phyloP scores from a whole-genome alignment of 345 rosid genomes.

The Hibiscus trionum region DNA sequence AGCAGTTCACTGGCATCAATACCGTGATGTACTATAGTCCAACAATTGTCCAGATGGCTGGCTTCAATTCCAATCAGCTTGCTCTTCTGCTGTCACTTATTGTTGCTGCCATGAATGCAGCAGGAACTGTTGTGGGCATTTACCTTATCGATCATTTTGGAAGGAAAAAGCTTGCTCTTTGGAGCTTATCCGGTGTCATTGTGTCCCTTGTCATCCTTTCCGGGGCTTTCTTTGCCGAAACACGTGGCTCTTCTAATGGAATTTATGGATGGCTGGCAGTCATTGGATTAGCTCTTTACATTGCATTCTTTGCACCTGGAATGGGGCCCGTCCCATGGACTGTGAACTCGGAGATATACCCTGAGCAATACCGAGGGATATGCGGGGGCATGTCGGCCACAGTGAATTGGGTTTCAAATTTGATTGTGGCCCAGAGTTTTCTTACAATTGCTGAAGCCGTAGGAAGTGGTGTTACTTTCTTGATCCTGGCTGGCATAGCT shows the following conservation, averaged over 20 bases:
- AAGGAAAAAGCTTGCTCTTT: neutral
- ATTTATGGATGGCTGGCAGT: neutral
- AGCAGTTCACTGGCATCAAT: neutral
- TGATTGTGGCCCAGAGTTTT: neutral
- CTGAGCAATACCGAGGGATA: neutral
- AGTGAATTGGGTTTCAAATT: neutral
- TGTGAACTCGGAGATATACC: neutral
- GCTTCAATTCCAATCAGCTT: neutral
- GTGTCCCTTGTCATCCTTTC: neutral
- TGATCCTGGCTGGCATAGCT: neutral
- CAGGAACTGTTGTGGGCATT: neutral
- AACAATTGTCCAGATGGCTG: neutral
- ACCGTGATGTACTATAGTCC: neutral
- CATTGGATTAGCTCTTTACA: neutral
- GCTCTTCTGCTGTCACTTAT: neutral
- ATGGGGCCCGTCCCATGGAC: neutral
- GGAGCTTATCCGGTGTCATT: neutral
- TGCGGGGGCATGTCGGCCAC: neutral
- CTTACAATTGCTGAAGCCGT: neutral
- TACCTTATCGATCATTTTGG: neutral
- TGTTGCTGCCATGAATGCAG: neutral
- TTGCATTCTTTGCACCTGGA: neutral
- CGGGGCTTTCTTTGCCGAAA: neutral
- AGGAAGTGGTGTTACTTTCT: neutral
- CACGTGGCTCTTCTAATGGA: neutral